Evolutionary conservation across 768 basidiomycete species (phyloP).

Genomic region (Tephrocybe sp.): DNA sequence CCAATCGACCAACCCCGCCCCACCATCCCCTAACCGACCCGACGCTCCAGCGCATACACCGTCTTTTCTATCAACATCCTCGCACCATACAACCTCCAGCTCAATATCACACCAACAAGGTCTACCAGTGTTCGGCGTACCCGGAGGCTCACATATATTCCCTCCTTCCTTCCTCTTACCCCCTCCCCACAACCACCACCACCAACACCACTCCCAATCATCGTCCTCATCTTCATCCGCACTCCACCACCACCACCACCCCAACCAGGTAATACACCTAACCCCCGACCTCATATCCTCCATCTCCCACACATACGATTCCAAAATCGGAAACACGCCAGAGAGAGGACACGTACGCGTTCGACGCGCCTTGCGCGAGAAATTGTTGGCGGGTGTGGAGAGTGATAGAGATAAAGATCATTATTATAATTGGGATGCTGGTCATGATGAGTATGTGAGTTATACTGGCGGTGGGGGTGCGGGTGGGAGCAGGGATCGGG

Average conservation of each 20-base stretch:
- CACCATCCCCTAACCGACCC: constrained; percentile 14
- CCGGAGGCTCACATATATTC: too few species aligned
- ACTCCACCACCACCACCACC: constrained; percentile 12
- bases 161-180: background rate
- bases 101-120: constrained; percentile 10
- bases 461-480: background rate
- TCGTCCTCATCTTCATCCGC: constrained; percentile 16
- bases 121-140: too few species aligned
- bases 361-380: constrained; percentile 53
- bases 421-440: too few species aligned
- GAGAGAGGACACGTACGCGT: constrained; percentile 47
- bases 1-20: constrained; percentile 22
- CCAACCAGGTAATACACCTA: constrained; percentile 32
- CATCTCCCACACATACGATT: constrained; percentile 49
- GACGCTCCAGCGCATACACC: too few species aligned
- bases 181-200: constrained; percentile 1
- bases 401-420: constrained; percentile 28
- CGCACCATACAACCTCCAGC: constrained; percentile 7
- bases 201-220: constrained; percentile 13
- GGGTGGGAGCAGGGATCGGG: constrained; percentile 18
- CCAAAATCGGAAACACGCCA: constrained; percentile 34
- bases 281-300: constrained; percentile 44
- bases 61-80: too few species aligned
- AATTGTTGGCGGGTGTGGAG: constrained; percentile 34
- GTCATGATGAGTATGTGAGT: constrained; percentile 19